Conservation (phyloP, 164 flowering plant genomes). For the Amborella trichopoda region DNA sequence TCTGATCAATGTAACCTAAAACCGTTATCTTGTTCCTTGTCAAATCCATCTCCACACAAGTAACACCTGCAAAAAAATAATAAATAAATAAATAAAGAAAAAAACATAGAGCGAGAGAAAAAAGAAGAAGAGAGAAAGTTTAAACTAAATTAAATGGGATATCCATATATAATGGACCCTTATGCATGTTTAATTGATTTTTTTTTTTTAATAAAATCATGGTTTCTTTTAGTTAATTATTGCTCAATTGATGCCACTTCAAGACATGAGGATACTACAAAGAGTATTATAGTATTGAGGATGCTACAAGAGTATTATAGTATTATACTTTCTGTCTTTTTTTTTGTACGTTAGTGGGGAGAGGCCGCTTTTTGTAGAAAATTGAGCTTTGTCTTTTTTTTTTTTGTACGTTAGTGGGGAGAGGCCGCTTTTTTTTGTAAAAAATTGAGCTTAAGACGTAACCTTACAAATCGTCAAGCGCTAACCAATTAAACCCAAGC, state of each 20-base stretch:
- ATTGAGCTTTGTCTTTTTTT: no score
- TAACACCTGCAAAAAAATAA: slow-evolving; percentile 13
- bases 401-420: no score
- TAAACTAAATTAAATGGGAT: neutral
- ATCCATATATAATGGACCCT: neutral
- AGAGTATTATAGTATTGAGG: no score
- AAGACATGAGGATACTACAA: no score
- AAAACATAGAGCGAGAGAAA: neutral
- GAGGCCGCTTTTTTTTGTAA: no score
- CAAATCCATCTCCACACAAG: slow-evolving; percentile 17
- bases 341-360: no score
- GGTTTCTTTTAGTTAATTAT: no score
- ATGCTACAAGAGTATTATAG: no score
- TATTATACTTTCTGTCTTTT: no score
- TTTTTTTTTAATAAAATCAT: neutral
- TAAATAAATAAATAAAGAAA: neutral
- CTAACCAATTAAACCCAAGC: neutral
- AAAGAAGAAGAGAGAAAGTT: neutral
- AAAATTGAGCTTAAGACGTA: no score
- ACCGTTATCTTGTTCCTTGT: slow-evolving; percentile 17
- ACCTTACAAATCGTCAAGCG: neutral
- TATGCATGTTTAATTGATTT: neutral
- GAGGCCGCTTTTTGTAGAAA: no score
- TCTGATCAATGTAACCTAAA: slow-evolving; percentile 13
- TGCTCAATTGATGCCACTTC: no score